Conservation (phyloP, 345 rosid species). For the Anacardium occidentale region DNA sequence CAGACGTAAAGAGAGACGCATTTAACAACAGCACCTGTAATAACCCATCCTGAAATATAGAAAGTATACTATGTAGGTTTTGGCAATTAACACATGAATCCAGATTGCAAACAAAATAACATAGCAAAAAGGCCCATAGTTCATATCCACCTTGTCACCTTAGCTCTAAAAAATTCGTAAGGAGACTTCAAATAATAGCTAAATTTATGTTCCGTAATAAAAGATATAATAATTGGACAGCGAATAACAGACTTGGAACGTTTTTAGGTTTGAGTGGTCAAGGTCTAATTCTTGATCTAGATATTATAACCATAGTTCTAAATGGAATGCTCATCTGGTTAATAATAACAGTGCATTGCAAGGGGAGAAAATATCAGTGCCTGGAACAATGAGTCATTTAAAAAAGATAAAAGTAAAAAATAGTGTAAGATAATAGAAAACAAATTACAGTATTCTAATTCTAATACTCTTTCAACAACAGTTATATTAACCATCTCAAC, state of each 20-base stretch:
- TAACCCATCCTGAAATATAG: background rate
- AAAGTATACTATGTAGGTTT: background rate
- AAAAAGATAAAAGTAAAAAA: background rate
- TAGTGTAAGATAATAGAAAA: background rate
- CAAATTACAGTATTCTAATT: background rate
- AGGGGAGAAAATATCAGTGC: background rate
- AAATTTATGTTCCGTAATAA: background rate
- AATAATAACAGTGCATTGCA: background rate
- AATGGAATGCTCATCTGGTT: background rate
- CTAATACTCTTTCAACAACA: background rate
- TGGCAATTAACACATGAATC: background rate
- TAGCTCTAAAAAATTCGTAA: background rate
- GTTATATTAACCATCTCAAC: background rate
- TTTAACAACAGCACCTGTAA: background rate
- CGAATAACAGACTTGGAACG: background rate
- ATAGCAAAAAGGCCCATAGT: background rate
- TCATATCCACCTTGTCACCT: background rate
- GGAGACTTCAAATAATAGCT: background rate
- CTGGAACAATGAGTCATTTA: background rate
- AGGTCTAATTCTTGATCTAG: background rate
- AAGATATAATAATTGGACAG: background rate
- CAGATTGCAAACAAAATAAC: background rate
- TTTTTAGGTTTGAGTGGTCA: background rate
- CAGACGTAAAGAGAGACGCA: background rate
- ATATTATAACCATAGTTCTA: background rate